phyloP scores from a whole-genome alignment of 306 rosid species.

The Cicer cuneatum region DNA sequence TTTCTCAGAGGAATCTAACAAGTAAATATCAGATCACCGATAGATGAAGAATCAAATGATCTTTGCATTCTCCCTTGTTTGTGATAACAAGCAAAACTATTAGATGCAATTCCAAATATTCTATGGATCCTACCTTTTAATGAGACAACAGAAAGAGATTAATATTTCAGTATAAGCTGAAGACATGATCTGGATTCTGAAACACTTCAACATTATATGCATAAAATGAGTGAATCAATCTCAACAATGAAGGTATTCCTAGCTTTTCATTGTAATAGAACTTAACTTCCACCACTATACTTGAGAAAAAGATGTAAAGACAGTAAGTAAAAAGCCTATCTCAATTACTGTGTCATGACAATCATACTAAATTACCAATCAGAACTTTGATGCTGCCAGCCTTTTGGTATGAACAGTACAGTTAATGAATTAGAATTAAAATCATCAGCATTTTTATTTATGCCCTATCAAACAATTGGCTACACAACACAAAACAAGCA shows the following conservation, averaged over 20 bases:
- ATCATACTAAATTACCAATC: background rate
- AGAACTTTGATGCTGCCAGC: conserved; percentile 15
- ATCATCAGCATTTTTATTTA: background rate
- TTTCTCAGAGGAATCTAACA: conserved; percentile 32
- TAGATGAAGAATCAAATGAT: conserved; percentile 15
- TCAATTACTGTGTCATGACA: background rate
- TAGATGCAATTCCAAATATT: conserved; percentile 11
- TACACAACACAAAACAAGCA: background rate
- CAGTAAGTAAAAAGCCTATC: conserved; percentile 12
- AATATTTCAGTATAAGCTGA: conserved; percentile 7
- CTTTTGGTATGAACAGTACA: conserved; percentile 16
- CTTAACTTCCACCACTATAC: conserved; percentile 11
- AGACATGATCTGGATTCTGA: conserved; percentile 1
- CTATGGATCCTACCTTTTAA: conserved; percentile 11
- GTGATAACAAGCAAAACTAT: conserved; percentile 3
- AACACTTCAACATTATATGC: conserved; percentile 1
- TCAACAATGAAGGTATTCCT: conserved; percentile 15
- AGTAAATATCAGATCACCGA: conserved; percentile 13
- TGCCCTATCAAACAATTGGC: conserved; percentile 23
- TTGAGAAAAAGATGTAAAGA: conserved; percentile 31
- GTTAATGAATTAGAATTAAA: conserved; percentile 40
- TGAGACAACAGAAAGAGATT: background rate
- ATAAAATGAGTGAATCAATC: conserved; percentile 24
- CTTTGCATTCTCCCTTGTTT: conserved; percentile 10
- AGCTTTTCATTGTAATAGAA: conserved; percentile 16